These are phyloP conservation scores for Fusarium dlaminii DNA, from an alignment of 2,329 filamentous ascomycete genomes.

Conservation along the genomic window DNA sequence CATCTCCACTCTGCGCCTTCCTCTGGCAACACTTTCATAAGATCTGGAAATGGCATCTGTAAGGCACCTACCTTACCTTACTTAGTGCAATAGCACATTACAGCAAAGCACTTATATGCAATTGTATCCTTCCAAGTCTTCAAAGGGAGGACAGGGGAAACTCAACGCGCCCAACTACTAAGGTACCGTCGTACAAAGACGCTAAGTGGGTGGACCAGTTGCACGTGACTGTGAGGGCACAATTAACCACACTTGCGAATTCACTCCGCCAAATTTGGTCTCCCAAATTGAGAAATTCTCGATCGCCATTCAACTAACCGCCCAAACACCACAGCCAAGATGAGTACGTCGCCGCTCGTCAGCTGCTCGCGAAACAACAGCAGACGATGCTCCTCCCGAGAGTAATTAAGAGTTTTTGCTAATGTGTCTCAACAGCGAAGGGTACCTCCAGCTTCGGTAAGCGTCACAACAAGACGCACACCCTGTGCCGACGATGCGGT, in stretches of 20 bases:
- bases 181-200: neutral
- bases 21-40: neutral
- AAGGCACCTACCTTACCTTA: neutral
- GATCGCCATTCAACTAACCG: constrained; percentile 52
- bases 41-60: neutral
- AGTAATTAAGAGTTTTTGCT: constrained; percentile 26
- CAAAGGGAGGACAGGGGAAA: neutral
- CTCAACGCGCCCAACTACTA: neutral
- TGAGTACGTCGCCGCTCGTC: constrained; percentile 59
- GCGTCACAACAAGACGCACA: constrained; percentile 98
- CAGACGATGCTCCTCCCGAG: constrained; percentile 28
- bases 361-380: constrained; percentile 24
- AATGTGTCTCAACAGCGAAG: constrained; percentile 57
- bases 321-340: constrained; percentile 61
- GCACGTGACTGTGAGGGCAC: neutral
- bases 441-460: constrained; percentile 67
- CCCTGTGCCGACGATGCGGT: constrained; percentile 98
- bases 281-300: constrained; percentile 49
- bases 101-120: neutral
- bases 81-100: neutral
- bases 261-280: constrained; percentile 50
- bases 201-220: neutral
- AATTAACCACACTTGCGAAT: too few species aligned
- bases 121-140: neutral
- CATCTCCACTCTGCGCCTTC: neutral